A percentile compares a stretch with the other conserved stretches of the same genome.
These are phyloP conservation scores for Urtica urens DNA, from an alignment of 306 rosid genomes.

Conservation along the genomic window DNA sequence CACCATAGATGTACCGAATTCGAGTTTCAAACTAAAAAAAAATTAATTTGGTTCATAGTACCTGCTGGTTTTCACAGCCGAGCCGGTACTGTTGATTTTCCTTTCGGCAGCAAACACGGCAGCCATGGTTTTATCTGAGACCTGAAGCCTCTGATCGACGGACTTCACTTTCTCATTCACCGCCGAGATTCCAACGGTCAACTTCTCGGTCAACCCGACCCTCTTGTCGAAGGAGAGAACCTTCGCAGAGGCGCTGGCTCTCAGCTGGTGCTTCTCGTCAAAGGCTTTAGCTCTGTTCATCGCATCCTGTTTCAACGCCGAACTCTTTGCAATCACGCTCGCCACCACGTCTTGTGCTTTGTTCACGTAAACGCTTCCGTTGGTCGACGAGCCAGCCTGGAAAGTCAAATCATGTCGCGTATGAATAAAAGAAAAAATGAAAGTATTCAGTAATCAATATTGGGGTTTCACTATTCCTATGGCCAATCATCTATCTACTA, in stretches of 20 bases:
- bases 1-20: no score
- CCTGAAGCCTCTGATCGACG: constrained; percentile 81
- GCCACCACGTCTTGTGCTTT: constrained; percentile 78
- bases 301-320: constrained; percentile 79
- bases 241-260: constrained; percentile 79
- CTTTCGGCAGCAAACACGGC: constrained; percentile 85
- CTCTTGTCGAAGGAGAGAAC: constrained; percentile 71
- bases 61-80: constrained; percentile 62
- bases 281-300: constrained; percentile 91
- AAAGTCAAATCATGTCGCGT: constrained; percentile 48
- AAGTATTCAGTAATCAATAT: not conserved
- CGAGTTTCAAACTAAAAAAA: no score
- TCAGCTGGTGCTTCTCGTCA: constrained; percentile 81
- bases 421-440: constrained; percentile 15
- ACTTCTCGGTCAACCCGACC: constrained; percentile 72
- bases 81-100: constrained; percentile 76
- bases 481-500: not conserved
- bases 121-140: constrained; percentile 89
- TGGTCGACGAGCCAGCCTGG: constrained; percentile 21
- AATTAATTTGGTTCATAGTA: no score
- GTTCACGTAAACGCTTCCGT: constrained; percentile 54
- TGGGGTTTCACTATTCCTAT: not conserved
- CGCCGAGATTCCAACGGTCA: constrained; percentile 63
- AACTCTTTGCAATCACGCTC: constrained; percentile 64
- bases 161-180: constrained; percentile 87